A percentile compares a stretch with the other conserved stretches of the same genome.
phyloP scores from a whole-genome alignment of 2,329 filamentous ascomycete species.

The Arthrobotrys pseudoclavata region DNA sequence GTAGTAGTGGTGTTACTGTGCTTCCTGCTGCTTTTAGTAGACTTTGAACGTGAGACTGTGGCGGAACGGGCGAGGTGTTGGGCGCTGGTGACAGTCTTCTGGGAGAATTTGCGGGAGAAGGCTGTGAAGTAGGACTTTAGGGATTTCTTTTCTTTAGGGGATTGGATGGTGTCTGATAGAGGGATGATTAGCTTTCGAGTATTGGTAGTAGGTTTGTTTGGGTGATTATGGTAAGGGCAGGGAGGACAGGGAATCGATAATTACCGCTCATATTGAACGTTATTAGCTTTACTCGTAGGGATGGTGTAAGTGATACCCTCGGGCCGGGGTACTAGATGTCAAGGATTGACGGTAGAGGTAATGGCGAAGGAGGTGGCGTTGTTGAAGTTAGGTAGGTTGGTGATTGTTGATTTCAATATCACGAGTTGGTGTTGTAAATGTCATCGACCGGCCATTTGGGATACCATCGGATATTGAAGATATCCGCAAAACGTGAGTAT shows the following conservation, averaged over 20 bases:
- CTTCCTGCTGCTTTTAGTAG: not conserved
- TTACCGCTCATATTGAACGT: not conserved
- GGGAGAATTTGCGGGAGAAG: slow-evolving; percentile 20
- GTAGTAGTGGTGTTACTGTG: not conserved
- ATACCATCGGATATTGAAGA: not conserved
- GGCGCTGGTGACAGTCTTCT: slow-evolving; percentile 14
- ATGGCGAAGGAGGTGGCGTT: not conserved
- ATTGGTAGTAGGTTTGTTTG: not conserved
- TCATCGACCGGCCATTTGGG: not conserved
- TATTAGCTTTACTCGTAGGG: not conserved
- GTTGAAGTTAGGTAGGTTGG: not conserved
- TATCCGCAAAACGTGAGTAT: not conserved
- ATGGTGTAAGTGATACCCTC: too few relatives aligned
- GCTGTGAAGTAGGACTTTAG: not conserved
- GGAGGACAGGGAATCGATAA: too few relatives aligned
- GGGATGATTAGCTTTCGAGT: too few relatives aligned
- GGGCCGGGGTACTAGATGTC: not conserved
- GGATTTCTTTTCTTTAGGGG: slow-evolving; percentile 7
- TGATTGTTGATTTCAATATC: too few relatives aligned
- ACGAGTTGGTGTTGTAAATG: not conserved
- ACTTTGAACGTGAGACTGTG: slow-evolving; percentile 8
- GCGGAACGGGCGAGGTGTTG: slow-evolving; percentile 20
- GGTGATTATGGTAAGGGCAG: not conserved
- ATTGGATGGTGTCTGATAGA: not conserved
- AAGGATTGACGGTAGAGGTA: not conserved